Percentiles rank a stretch among this genome's conserved stretches.
phyloP scores from a whole-genome alignment of 805 yeast species.

The Hyphopichia homilentoma region DNA sequence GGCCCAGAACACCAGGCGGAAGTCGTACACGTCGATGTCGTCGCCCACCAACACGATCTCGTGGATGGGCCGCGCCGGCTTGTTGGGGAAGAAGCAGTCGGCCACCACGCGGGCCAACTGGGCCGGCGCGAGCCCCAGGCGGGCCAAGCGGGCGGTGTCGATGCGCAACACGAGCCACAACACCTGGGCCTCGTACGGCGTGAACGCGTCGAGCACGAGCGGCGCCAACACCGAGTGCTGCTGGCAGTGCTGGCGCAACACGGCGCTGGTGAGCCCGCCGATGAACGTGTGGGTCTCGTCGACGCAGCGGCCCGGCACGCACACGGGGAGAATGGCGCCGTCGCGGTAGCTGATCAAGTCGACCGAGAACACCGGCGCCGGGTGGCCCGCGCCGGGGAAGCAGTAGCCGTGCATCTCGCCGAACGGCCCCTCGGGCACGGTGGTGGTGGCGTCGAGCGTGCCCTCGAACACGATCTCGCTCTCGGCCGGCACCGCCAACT shows the following conservation, averaged over 20 bases:
- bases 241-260: conserved; percentile 7
- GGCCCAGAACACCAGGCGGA: conserved; percentile 21
- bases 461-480: conserved; percentile 23
- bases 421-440: conserved; percentile 21
- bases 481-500: conserved; percentile 19
- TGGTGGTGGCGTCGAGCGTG: conserved; percentile 11
- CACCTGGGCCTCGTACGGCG: conserved; percentile 22
- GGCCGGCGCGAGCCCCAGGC: conserved; percentile 12
- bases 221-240: conserved; percentile 9
- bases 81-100: conserved; percentile 10
- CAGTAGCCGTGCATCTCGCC: conserved; percentile 28
- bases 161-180: conserved; percentile 17
- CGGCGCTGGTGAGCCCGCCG: conserved; percentile 18
- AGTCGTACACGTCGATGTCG: conserved; percentile 22
- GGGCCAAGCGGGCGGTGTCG: conserved; percentile 14
- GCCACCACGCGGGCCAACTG: conserved; percentile 16
- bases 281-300: conserved; percentile 26
- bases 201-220: conserved; percentile 15
- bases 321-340: conserved; percentile 20
- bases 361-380: conserved; percentile 21
- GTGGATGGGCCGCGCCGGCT: conserved; percentile 15
- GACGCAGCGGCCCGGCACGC: conserved; percentile 19
- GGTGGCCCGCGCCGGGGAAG: conserved; percentile 16
- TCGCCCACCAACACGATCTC: conserved; percentile 22
- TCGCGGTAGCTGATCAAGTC: conserved; percentile 17